phyloP scores from a whole-genome alignment of 352 stramenopile genomes.

The Globisporangium abappressorium region DNA sequence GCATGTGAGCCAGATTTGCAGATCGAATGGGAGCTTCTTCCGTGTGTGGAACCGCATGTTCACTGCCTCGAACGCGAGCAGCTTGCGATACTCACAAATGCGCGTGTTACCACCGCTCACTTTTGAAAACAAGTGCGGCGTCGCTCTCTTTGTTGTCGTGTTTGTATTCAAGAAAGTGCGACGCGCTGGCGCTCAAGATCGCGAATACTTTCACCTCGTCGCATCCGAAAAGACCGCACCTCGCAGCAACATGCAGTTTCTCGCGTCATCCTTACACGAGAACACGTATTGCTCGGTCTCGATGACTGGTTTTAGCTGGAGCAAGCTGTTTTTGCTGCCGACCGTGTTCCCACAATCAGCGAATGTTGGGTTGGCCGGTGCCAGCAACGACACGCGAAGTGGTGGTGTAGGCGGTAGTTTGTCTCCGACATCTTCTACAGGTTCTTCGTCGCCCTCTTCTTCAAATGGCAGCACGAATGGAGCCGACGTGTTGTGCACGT shows the following conservation, averaged over 20 bases:
- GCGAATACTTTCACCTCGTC: conserved; percentile 75
- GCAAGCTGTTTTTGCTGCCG: conserved; percentile 62
- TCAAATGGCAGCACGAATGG: conserved; percentile 10
- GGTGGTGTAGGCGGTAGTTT: neutral
- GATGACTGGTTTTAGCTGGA: conserved; percentile 78
- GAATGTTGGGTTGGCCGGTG: conserved; percentile 7
- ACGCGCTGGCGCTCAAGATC: conserved; percentile 48
- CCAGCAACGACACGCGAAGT: conserved; percentile 9
- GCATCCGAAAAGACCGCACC: conserved; percentile 58
- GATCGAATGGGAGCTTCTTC: conserved; percentile 70
- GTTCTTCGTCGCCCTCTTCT: conserved; percentile 18
- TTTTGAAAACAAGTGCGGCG: conserved; percentile 79
- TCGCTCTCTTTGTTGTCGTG: conserved; percentile 60
- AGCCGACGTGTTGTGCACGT: conserved; percentile 39
- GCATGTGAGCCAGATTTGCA: conserved; percentile 66
- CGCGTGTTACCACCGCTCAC: conserved; percentile 59
- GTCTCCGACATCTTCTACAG: conserved; percentile 3
- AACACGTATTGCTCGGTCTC: conserved; percentile 75
- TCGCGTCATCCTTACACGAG: conserved; percentile 71
- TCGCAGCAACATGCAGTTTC: conserved; percentile 47
- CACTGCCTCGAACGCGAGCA: conserved; percentile 61
- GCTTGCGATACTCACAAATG: conserved; percentile 65
- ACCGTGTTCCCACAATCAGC: conserved; percentile 22
- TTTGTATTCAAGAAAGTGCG: conserved; percentile 83
- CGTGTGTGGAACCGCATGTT: conserved; percentile 61